phyloP scores from a whole-genome alignment of 179 eudicot species.

The Corrigiola litoralis region DNA sequence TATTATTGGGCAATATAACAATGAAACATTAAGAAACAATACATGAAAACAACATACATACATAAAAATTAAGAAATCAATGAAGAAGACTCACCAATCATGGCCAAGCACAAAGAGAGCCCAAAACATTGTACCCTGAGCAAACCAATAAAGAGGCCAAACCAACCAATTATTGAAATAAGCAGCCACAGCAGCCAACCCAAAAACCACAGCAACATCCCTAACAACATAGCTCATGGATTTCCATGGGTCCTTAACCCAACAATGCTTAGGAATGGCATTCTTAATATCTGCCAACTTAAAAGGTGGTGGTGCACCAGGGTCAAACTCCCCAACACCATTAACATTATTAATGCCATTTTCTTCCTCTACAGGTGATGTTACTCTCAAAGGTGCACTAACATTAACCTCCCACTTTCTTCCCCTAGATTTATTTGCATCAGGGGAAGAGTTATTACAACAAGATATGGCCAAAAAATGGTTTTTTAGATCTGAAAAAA shows the following conservation, averaged over 20 bases:
- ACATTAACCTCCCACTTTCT: constrained; percentile 58
- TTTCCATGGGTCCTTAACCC: constrained; percentile 81
- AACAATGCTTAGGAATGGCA: constrained; percentile 83
- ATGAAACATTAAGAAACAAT: background rate
- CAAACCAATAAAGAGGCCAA: constrained; percentile 94
- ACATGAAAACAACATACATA: background rate
- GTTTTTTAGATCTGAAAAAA: constrained; percentile 24
- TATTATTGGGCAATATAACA: too few relatives aligned
- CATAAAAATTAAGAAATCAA: background rate
- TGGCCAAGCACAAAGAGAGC: constrained; percentile 95
- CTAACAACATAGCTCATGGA: constrained; percentile 77
- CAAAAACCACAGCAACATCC: constrained; percentile 63
- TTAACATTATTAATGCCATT: constrained; percentile 7
- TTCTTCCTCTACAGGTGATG: constrained; percentile 30
- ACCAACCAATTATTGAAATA: constrained; percentile 62
- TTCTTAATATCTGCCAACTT: constrained; percentile 52
- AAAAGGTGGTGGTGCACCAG: constrained; percentile 70
- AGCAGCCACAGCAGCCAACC: constrained; percentile 69
- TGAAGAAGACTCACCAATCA: constrained; percentile 53
- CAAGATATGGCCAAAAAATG: constrained; percentile 23
- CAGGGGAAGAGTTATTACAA: constrained; percentile 1
- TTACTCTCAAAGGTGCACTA: constrained; percentile 50
- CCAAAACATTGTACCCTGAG: constrained; percentile 92
- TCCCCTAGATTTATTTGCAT: constrained; percentile 17
- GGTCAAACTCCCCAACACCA: constrained; percentile 40